Evolutionary conservation across 352 stramenopile species (phyloP), one percentile per base, ranked within the genome.

Genomic region (Phytopythium kandeliae): DNA sequence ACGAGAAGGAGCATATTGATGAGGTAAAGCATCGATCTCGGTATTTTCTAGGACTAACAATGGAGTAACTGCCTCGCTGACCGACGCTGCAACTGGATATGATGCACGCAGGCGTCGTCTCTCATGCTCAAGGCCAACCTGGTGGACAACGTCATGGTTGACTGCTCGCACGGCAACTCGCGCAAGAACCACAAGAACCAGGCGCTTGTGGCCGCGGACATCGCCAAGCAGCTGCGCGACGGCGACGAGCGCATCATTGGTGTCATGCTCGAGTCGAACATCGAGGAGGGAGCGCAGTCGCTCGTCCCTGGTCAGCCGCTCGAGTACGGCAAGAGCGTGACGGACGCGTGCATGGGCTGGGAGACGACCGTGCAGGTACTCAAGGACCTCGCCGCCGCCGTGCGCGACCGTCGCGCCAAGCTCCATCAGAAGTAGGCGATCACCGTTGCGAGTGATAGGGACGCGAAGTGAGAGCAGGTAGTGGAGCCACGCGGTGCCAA

Each of bases 151-250:
- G 60, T 96, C 42, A 96, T 96, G 86, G 68, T 96, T 28, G 86
- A 96, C 77, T 96, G 84, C 69, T 93, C 81, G 64, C 86, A 96
- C 63, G 85, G 86, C 57, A 96, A 96, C 76, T 92, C 81, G 60
- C 78, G 74, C 62, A 96, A 95, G 72, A 77, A 92, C 60, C 78
- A 90, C 72, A 85, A 81, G 55, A 96, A 96, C 63, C 86, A 96
- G 58, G 72, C 78, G 24, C 57, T 71, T 24, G 85, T 95, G 35
- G 80, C 83, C 0, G 72, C 67, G 16, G 71, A 90, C 50, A 74
- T 96, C 34, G 81, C 55, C 12, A 48, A 74, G 58, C 85, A 95
- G 65, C 65, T 96, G 25, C 71, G 78, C 31, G 38, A 58, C 0
- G 86, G 86, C 54, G 80, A 94, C 56, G 68, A 86, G 49, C 74